phyloP scores from a whole-genome alignment of 257 asterid genomes.

The Solanum microdontum region DNA sequence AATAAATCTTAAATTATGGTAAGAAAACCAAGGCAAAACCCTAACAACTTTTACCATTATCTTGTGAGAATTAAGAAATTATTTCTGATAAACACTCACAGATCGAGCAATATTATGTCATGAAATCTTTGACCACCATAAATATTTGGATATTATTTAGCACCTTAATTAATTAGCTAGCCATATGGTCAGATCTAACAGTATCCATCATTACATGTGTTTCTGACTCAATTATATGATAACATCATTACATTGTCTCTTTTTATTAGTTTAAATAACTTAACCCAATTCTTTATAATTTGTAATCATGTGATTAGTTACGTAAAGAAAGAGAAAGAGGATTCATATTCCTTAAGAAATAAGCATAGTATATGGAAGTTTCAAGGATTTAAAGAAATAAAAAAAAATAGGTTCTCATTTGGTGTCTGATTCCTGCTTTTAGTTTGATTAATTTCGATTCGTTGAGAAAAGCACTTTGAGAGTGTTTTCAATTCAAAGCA shows the following conservation, averaged over 20 bases:
- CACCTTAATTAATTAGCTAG: background rate
- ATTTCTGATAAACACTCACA: background rate
- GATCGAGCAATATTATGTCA: background rate
- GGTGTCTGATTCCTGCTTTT: fast-evolving
- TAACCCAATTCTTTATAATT: background rate
- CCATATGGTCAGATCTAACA: background rate
- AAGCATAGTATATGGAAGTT: background rate
- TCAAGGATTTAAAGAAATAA: background rate
- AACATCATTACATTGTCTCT: background rate
- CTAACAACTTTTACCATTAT: background rate
- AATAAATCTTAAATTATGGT: no score
- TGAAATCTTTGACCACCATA: background rate
- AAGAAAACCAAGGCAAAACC: no score
- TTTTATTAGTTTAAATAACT: background rate
- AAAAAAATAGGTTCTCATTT: background rate
- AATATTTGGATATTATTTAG: background rate
- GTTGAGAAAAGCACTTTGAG: fast-evolving
- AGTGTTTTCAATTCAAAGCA: background rate
- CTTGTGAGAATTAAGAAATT: background rate
- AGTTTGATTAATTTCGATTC: background rate
- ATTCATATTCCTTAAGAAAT: background rate
- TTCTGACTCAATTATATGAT: constrained; percentile 1
- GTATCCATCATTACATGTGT: background rate
- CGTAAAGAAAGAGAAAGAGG: background rate
- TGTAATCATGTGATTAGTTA: background rate